These are phyloP conservation scores for Chloromonas sp. DNA, from an alignment of 163 green algal species.

Conservation along the genomic window DNA sequence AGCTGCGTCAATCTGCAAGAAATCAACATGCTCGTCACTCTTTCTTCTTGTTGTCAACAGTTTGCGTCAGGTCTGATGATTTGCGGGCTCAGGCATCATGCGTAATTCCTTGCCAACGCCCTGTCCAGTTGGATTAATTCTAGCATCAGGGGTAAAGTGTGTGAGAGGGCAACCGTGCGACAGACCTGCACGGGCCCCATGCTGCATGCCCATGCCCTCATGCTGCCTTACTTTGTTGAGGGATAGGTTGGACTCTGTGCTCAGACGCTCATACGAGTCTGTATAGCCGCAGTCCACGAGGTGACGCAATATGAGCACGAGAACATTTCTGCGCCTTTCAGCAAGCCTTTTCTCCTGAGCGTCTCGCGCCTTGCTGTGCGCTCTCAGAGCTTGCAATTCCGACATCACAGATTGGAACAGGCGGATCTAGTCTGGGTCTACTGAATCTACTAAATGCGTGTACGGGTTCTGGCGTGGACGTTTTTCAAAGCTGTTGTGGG, in stretches of 20 bases:
- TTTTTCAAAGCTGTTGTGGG: too few species aligned
- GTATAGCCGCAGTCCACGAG: constrained; percentile 47
- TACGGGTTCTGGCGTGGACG: too few species aligned
- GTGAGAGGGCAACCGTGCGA: background rate
- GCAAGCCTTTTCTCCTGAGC: background rate
- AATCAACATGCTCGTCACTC: too few species aligned
- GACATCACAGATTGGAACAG: background rate
- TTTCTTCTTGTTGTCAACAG: too few species aligned
- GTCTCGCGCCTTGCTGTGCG: background rate
- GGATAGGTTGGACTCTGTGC: constrained; percentile 35
- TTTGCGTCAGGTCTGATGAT: too few species aligned
- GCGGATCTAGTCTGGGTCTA: too few species aligned
- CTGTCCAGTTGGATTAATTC: too few species aligned
- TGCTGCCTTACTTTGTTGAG: constrained; percentile 34
- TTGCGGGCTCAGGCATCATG: too few species aligned
- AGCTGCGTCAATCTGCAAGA: constrained; percentile 52
- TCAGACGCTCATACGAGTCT: constrained; percentile 39
- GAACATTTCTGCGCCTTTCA: background rate
- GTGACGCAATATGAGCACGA: constrained; percentile 16
- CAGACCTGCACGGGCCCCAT: background rate
- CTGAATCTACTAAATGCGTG: too few species aligned
- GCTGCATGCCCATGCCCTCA: background rate
- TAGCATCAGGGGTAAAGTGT: too few species aligned
- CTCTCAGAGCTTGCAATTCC: background rate
- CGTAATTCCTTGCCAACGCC: too few species aligned